Evolutionary conservation across 1,139 yeast genomes (phyloP).

Genomic region (Candida frijolesensis): DNA sequence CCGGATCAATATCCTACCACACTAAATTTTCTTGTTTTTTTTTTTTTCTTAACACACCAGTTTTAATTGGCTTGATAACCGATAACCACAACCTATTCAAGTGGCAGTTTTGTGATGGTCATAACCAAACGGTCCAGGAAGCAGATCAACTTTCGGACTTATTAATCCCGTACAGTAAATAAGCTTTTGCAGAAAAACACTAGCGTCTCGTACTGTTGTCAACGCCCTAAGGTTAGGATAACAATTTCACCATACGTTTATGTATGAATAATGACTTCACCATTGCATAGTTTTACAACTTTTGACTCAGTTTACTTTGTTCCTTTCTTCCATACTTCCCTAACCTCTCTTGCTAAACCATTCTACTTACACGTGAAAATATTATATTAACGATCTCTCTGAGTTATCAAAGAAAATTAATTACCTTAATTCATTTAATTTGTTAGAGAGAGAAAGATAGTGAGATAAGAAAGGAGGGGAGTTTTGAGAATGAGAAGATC

Average conservation of each 20-base stretch:
- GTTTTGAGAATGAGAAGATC: neutral
- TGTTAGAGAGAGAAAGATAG: neutral
- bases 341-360: neutral
- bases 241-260: neutral
- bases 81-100: too few species aligned
- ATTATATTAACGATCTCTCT: too few species aligned
- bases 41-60: neutral
- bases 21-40: neutral
- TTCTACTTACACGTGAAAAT: neutral
- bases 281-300: neutral
- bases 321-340: too few species aligned
- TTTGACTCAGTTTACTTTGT: too few species aligned
- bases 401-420: neutral
- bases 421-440: neutral
- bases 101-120: too few species aligned
- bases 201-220: neutral
- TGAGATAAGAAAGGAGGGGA: neutral
- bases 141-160: too few species aligned
- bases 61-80: too few species aligned
- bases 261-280: neutral
- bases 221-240: neutral
- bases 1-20: neutral
- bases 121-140: too few species aligned
- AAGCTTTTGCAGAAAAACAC: too few species aligned
- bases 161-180: too few species aligned